Base-by-base conservation (phyloP, 805 yeast genomes). In the Candida coquimbonensis region DNA sequence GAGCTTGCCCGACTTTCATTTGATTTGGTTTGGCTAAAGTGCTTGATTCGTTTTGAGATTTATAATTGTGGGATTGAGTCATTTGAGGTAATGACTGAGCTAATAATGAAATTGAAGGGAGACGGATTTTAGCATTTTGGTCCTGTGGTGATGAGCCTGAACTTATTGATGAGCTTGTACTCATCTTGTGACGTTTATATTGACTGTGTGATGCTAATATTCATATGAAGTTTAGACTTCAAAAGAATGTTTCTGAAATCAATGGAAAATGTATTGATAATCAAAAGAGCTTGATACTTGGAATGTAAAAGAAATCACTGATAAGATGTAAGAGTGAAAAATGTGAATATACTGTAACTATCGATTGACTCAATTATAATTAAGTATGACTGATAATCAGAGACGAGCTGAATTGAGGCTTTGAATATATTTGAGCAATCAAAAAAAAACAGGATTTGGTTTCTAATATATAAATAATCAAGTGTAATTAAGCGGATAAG, bases 81-180 rank as follows among this genome's bases (percentile, higher is more conserved):
- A 34, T 33, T 13, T 39, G 31, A 12, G 38, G 45, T 13, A 36
- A 36, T n/a, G 47, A 36, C 16, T 44, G 40, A 7, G 47, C 47
- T 9, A 44, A 14, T 7, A 19, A 16, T 17, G 40, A 38, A 25
- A 44, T 44, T 7, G 47, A 44, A 14, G 47, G 47, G 7, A 44
- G 40, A 17, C 47, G 47, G 16, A 44, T 36, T 19, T 40, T 44
- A 13, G 38, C 4, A 19, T 21, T 36, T 36, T 29, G 38, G 12
- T 39, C 33, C 17, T 27, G 34, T 11, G n/a, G 16, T 9, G 29
- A 16, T 6, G 21, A 33, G 8, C 11, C 19, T 9, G 19, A n/a
- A n/a, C 17, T n/a, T 16, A 8, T 16, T n/a, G 31, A 11, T 29
- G 31, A 9, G 13, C 14, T 7, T 29, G 13, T 29, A 29, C 13